phyloP scores from a whole-genome alignment of 2,329 filamentous ascomycete genomes.

The Hyphodiscus sp. region DNA sequence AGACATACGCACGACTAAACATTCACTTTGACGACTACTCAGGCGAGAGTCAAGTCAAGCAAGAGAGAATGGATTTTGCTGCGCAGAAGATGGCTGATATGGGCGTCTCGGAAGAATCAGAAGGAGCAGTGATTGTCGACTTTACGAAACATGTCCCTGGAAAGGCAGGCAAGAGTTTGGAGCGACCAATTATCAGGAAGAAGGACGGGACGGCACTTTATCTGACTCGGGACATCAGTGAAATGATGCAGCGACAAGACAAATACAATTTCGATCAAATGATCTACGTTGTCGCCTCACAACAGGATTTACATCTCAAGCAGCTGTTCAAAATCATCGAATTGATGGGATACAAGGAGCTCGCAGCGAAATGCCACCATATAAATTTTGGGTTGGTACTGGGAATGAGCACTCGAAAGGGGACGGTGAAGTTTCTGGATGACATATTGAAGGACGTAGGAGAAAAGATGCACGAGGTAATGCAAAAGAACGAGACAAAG shows the following conservation, averaged over 20 bases:
- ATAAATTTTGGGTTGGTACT: constrained; percentile 70
- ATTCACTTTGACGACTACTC: constrained; percentile 66
- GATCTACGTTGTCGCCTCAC: constrained; percentile 70
- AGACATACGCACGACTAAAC: constrained; percentile 64
- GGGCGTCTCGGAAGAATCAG: constrained; percentile 59
- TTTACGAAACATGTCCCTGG: constrained; percentile 61
- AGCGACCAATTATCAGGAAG: constrained; percentile 65
- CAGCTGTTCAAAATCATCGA: constrained; percentile 74
- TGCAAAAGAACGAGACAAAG: constrained; percentile 85
- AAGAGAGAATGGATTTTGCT: constrained; percentile 58
- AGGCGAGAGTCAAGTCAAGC: constrained; percentile 67
- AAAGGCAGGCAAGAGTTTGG: constrained; percentile 62
- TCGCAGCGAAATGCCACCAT: constrained; percentile 63
- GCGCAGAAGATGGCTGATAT: constrained; percentile 57
- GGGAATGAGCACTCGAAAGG: constrained; percentile 64
- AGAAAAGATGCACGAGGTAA: constrained; percentile 97
- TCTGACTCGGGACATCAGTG: constrained; percentile 71
- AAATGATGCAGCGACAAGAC: constrained; percentile 59
- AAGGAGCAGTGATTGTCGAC: constrained; percentile 68
- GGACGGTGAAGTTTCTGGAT: constrained; percentile 66
- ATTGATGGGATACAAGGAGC: constrained; percentile 61
- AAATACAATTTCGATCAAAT: constrained; percentile 68
- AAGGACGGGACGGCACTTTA: constrained; percentile 71
- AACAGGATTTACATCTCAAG: constrained; percentile 66
- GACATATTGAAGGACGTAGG: constrained; percentile 73